These are phyloP conservation scores for Penstemon barbatus DNA, from an alignment of 257 asterid genomes.

Conservation along the genomic window DNA sequence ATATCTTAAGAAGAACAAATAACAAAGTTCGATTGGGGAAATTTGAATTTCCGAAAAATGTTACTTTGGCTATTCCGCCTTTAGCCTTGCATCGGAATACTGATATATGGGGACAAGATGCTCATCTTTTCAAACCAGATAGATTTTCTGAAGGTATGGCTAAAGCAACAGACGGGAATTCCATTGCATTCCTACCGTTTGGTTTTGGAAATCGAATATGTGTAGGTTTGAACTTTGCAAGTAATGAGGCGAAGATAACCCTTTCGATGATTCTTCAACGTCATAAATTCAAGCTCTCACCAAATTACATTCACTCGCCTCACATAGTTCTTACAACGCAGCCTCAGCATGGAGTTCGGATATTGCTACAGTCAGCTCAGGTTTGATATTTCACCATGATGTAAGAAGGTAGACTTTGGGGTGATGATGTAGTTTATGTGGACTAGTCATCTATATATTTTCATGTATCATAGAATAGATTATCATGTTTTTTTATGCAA, in stretches of 20 bases:
- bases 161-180: background rate
- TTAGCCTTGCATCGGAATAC: slow-evolving; percentile 11
- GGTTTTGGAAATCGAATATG: slow-evolving; percentile 18
- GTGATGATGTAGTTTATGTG: no score
- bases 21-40: slow-evolving; percentile 3
- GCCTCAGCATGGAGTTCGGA: slow-evolving; percentile 16
- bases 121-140: slow-evolving; percentile 15
- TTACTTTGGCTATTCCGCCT: background rate
- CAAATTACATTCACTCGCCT: slow-evolving; percentile 18
- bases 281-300: slow-evolving; percentile 9
- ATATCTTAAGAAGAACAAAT: background rate
- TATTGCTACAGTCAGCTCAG: background rate
- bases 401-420: no score
- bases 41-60: slow-evolving; percentile 5
- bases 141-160: slow-evolving; percentile 21
- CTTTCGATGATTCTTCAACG: slow-evolving; percentile 22
- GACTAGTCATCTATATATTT: no score
- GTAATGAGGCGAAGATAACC: slow-evolving; percentile 20
- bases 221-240: slow-evolving; percentile 13
- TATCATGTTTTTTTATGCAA: no score
- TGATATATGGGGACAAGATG: slow-evolving; percentile 19
- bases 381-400: no score
- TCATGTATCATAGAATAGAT: no score
- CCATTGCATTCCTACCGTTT: slow-evolving; percentile 3
- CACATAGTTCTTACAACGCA: background rate